Percentiles rank a stretch among this genome's conserved stretches.
These are phyloP conservation scores for Sporobolus alterniflorus DNA, from an alignment of 202 grass and related monocot genomes.

Conservation along the genomic window DNA sequence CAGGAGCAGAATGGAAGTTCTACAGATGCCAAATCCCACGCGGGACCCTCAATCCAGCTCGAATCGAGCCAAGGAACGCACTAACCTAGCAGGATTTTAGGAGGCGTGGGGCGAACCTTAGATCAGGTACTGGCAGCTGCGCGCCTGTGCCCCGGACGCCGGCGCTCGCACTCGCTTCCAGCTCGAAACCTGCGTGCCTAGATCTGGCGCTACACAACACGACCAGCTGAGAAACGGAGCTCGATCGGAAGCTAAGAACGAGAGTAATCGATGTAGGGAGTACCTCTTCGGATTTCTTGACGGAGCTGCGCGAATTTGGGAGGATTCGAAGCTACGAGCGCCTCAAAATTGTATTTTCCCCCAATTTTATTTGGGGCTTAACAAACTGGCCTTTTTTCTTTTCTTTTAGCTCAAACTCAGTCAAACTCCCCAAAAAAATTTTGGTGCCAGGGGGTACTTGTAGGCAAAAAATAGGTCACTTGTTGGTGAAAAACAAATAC, in stretches of 20 bases:
- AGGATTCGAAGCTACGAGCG: slow-evolving; percentile 26
- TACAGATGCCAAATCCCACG: neutral
- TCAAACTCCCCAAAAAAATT: slow-evolving; percentile 12
- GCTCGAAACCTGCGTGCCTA: slow-evolving; percentile 26
- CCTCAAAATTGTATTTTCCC: slow-evolving; percentile 27
- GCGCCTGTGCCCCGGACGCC: neutral
- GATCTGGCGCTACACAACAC: neutral
- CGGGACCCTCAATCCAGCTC: neutral
- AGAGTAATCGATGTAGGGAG: slow-evolving; percentile 10
- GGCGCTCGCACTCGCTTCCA: neutral
- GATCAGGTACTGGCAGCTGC: neutral
- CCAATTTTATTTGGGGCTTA: slow-evolving; percentile 29
- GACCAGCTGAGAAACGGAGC: neutral
- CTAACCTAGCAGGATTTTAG: neutral
- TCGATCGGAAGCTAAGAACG: slow-evolving; percentile 24
- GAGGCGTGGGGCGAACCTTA: neutral
- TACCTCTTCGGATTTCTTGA: slow-evolving; percentile 1
- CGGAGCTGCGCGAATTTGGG: slow-evolving; percentile 4
- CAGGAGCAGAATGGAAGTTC: neutral
- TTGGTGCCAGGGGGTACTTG: slow-evolving; percentile 21
- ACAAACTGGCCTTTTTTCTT: neutral
- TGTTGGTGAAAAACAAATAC: slow-evolving; percentile 22
- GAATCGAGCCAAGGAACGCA: neutral
- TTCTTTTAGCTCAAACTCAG: slow-evolving; percentile 18
- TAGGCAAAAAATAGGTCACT: slow-evolving; percentile 39